Evolutionary conservation across 2,329 filamentous ascomycete species (phyloP).

Genomic region (Cryphonectria carpinicola): DNA sequence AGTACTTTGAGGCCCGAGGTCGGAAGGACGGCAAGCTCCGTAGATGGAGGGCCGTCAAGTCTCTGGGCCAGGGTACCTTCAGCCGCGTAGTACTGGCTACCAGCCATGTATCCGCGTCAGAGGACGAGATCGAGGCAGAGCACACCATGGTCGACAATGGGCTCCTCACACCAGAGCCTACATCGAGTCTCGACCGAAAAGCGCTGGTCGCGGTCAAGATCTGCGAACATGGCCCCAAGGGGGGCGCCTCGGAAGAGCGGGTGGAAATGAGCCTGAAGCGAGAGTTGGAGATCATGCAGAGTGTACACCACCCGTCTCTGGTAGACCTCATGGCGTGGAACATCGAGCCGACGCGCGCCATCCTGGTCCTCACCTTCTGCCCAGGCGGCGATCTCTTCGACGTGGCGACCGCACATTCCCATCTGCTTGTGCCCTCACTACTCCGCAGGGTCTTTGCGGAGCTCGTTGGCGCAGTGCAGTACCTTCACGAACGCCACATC

Average conservation of each 20-base stretch:
- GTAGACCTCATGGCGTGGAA: conserved; percentile 92
- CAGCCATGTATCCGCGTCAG: conserved; percentile 65
- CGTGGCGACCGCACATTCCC: conserved; percentile 74
- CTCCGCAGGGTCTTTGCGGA: conserved; percentile 89
- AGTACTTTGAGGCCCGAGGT: conserved; percentile 73
- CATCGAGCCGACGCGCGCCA: conserved; percentile 78
- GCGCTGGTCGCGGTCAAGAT: conserved; percentile 93
- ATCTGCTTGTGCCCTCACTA: conserved; percentile 68
- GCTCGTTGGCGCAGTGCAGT: conserved; percentile 80
- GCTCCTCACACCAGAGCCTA: conserved; percentile 37
- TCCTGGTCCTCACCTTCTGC: conserved; percentile 89
- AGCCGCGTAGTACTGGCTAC: conserved; percentile 92
- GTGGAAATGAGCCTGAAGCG: conserved; percentile 93
- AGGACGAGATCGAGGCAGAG: conserved; percentile 45
- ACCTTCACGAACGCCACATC: conserved; percentile 83
- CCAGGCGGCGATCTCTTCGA: conserved; percentile 95
- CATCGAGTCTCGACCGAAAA: conserved; percentile 61
- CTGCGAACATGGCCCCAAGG: conserved; percentile 90
- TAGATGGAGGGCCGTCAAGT: conserved; percentile 77
- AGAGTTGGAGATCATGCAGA: conserved; percentile 91
- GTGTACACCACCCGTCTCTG: conserved; percentile 84
- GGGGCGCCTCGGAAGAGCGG: conserved; percentile 89
- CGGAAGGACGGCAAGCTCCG: conserved; percentile 71
- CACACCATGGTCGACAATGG: conserved; percentile 34
- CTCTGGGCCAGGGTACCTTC: conserved; percentile 91